These are phyloP conservation scores for Aspergillus brunneoviolaceus DNA, from an alignment of 2,329 filamentous ascomycete genomes.

Conservation along the genomic window DNA sequence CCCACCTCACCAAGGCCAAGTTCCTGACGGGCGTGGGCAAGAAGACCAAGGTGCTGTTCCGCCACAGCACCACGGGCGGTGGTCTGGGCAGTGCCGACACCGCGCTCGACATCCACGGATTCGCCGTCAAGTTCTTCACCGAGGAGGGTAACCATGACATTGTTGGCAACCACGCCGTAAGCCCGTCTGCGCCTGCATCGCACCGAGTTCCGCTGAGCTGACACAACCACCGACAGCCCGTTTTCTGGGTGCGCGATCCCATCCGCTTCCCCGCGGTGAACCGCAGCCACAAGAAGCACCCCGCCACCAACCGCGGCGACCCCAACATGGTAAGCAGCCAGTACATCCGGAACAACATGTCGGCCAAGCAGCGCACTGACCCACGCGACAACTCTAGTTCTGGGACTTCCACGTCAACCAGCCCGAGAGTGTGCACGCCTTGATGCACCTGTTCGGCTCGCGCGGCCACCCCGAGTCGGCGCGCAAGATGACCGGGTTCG, in stretches of 20 bases:
- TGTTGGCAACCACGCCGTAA: constrained; percentile 6
- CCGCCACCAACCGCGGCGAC: constrained; percentile 63
- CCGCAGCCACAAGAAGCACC: constrained; percentile 66
- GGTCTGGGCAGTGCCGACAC: constrained; percentile 4
- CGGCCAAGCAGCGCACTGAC: not conserved
- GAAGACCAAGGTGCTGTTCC: constrained; percentile 5
- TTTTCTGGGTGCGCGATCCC: constrained; percentile 49
- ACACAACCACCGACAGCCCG: constrained; percentile 27
- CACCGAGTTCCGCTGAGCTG: not conserved
- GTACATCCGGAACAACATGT: too few species aligned
- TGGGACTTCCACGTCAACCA: constrained; percentile 60
- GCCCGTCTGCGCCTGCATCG: not conserved
- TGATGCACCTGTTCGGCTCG: constrained; percentile 63
- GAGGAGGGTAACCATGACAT: constrained; percentile 9
- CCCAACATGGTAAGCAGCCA: constrained; percentile 51
- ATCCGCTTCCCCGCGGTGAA: constrained; percentile 45
- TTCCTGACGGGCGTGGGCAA: constrained; percentile 5
- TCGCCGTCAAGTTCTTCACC: constrained; percentile 8
- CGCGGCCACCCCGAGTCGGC: constrained; percentile 51
- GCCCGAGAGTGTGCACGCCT: constrained; percentile 59
- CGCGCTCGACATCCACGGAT: constrained; percentile 3
- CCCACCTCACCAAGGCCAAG: constrained; percentile 8
- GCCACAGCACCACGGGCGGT: constrained; percentile 4
- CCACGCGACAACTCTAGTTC: constrained; percentile 42
- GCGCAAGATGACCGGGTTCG: constrained; percentile 56